A percentile compares a stretch with the other conserved stretches of the same genome.
Evolutionary conservation across 257 asterid species (phyloP).

Genomic region (Solanum ossicruentum): DNA sequence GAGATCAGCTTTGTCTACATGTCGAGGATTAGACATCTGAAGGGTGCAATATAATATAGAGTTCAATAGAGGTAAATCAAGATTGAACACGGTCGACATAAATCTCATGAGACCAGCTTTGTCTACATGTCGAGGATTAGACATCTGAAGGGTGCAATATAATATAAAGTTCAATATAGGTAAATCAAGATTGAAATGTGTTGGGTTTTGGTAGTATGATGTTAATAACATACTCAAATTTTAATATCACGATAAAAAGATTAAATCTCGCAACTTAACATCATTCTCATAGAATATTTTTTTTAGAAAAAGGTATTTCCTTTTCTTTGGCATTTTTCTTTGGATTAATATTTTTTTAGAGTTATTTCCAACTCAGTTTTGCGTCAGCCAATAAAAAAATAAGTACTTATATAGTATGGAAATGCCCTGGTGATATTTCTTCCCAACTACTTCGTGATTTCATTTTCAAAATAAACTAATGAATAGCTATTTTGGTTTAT

Average conservation of each 20-base stretch:
- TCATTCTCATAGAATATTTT: accelerated
- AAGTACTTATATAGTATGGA: not conserved
- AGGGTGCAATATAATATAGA: not conserved
- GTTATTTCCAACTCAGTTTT: not conserved
- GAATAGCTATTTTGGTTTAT: not conserved
- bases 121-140: too few species aligned
- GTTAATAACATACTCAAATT: too few species aligned
- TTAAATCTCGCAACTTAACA: not conserved
- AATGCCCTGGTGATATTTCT: not conserved
- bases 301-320: too few species aligned
- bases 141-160: not conserved
- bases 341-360: not conserved
- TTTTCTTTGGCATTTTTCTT: too few species aligned
- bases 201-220: too few species aligned
- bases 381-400: not conserved
- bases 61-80: not conserved
- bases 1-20: too few species aligned
- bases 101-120: too few species aligned
- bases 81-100: too few species aligned
- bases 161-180: not conserved
- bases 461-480: not conserved
- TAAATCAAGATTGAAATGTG: too few species aligned
- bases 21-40: too few species aligned
- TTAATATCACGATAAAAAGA: not conserved
- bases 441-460: not conserved